phyloP scores from a whole-genome alignment of 192 early-diverging fungal species.

The Physocladia obscura region DNA sequence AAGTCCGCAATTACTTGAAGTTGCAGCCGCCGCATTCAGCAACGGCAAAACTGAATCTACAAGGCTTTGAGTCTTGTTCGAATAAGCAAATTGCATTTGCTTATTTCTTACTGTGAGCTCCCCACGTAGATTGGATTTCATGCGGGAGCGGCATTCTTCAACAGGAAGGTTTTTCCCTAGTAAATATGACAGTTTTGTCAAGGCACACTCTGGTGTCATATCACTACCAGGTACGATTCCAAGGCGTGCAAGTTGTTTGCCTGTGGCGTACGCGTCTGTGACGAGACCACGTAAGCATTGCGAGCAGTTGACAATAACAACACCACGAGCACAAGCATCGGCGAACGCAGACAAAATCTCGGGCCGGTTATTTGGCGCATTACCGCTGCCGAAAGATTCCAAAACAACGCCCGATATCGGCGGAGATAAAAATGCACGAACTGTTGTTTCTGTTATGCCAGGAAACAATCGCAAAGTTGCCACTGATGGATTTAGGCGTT shows the following conservation, averaged over 20 bases:
- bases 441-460: conserved; percentile 85
- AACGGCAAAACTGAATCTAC: conserved; percentile 31
- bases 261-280: conserved; percentile 87
- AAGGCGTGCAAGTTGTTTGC: conserved; percentile 73
- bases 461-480: conserved; percentile 89
- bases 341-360: conserved; percentile 80
- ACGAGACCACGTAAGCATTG: conserved; percentile 81
- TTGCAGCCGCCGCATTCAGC: neutral
- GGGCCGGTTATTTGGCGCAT: conserved; percentile 85
- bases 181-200: conserved; percentile 93
- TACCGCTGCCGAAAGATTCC: conserved; percentile 96
- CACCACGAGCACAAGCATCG: conserved; percentile 87
- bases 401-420: conserved; percentile 89
- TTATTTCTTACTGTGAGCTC: conserved; percentile 79
- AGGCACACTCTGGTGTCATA: conserved; percentile 92
- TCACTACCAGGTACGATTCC: conserved; percentile 83
- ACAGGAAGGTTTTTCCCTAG: conserved; percentile 71
- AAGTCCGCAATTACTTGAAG: no score
- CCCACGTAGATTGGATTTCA: conserved; percentile 85
- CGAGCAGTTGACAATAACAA: conserved; percentile 95
- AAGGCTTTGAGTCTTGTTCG: conserved; percentile 56
- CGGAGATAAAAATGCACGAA: conserved; percentile 80
- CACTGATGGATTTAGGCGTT: conserved; percentile 81
- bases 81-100: conserved; percentile 66
- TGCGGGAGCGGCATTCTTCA: conserved; percentile 71